Evolutionary conservation across 495 filamentous ascomycete species (phyloP), one percentile per base, ranked within the genome.

Genomic region (Penicillium paradoxum): DNA sequence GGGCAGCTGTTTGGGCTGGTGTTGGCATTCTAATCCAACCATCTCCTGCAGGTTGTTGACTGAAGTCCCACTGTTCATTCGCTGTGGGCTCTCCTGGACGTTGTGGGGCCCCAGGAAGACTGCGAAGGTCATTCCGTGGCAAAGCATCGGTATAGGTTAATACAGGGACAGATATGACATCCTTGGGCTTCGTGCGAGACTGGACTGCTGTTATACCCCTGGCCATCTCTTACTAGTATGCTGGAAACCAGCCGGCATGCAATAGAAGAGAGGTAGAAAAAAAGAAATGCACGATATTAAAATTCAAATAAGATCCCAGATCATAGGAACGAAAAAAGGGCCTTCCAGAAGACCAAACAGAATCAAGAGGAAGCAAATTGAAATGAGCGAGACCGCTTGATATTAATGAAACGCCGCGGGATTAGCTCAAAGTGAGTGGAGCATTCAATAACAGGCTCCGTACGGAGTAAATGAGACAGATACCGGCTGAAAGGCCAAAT

Each of bases 281-380:
- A 10, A 19, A 29, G 14, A 39, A 14, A 30, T n/a, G 13, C 17
- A 32, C 24, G 19, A 15, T 33, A 57, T 10, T 47, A 21, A 19
- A 27, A 49, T 38, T 41, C 42, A 32, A 45, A 66, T 64, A 27
- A 45, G 45, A 54, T 41, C 19, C 13, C 34, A 56, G 51, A 19
- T 51, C 15, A 49, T 34, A 34, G 36, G 29, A 8, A 8, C 25
- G 50, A 50, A 30, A 66, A 78, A 74, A 67, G 60, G 74, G 70
- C 71, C 71, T 78, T 77, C 75, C 73, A 70, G 72, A 78, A 73
- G 70, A 60, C 73, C 43, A 64, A 53, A 54, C 43, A 57, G 51
- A 57, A 54, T 32, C 30, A 66, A 54, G 49, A 48, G 42, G 19
- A 54, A 48, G 19, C 49, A 47, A 47, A 54, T 15, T 11, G 34